Percentiles rank a stretch among this genome's conserved stretches.
These are phyloP conservation scores for Cardamine chenopodiifolia DNA, from an alignment of 345 rosid species.

Conservation along the genomic window DNA sequence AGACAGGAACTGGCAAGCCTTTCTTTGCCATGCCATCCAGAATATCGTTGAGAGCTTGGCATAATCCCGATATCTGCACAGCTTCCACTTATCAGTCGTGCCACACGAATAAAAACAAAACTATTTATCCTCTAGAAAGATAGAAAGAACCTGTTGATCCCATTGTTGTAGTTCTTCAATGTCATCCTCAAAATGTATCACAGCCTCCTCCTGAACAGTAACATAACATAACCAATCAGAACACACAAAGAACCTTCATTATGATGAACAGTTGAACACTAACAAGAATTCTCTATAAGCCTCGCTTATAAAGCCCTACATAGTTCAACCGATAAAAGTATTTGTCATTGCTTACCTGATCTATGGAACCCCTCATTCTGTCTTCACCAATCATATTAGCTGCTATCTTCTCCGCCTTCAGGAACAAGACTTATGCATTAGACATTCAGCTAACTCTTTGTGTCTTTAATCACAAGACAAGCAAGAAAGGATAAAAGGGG, in stretches of 20 bases:
- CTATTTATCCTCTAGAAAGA: background rate
- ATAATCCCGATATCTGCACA: slow-evolving; percentile 82
- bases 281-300: background rate
- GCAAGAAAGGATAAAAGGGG: background rate
- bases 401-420: slow-evolving; percentile 97
- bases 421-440: background rate
- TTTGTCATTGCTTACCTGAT: slow-evolving; percentile 63
- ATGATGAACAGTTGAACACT: background rate
- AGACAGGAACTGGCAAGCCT: slow-evolving; percentile 86
- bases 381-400: slow-evolving; percentile 95
- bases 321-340: background rate
- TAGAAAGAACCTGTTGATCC: slow-evolving; percentile 85
- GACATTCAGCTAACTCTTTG: background rate
- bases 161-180: slow-evolving; percentile 92
- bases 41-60: slow-evolving; percentile 91
- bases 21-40: slow-evolving; percentile 91
- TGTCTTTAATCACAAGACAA: background rate
- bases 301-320: background rate
- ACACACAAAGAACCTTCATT: background rate
- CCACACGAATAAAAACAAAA: background rate
- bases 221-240: background rate
- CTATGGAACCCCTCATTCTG: slow-evolving; percentile 96
- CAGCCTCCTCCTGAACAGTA: slow-evolving; percentile 78
- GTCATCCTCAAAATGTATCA: slow-evolving; percentile 96
- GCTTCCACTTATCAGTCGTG: slow-evolving; percentile 4